phyloP scores from a whole-genome alignment of 352 stramenopile species.

The Thalassiosira gravida region DNA sequence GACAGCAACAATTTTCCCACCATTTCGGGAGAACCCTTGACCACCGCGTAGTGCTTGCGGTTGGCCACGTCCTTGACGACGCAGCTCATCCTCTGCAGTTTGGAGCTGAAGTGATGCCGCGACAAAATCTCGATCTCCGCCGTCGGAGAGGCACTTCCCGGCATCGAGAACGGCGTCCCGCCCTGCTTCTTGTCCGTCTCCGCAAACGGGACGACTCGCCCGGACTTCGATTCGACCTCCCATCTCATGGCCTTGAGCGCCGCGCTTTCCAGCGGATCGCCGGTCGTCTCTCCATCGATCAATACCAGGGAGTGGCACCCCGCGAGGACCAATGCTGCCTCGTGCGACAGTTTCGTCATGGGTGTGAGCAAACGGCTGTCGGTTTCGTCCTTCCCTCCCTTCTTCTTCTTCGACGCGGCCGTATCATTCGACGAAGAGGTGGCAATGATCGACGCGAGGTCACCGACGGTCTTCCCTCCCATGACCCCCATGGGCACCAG shows the following conservation, averaged over 20 bases:
- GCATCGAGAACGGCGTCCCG: constrained; percentile 57
- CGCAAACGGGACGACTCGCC: constrained; percentile 57
- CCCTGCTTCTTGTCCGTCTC: constrained; percentile 66
- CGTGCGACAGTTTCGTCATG: constrained; percentile 82
- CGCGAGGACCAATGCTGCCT: constrained; percentile 86
- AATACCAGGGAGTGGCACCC: constrained; percentile 97
- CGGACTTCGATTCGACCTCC: constrained; percentile 80
- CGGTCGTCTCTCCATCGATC: constrained; percentile 91
- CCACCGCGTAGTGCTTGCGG: constrained; percentile 85
- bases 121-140: constrained; percentile 78
- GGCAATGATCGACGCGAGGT: constrained; percentile 1
- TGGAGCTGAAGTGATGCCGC: constrained; percentile 97
- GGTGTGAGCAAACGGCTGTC: constrained; percentile 68
- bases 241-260: constrained; percentile 96
- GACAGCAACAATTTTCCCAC: constrained; percentile 91
- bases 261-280: constrained; percentile 97
- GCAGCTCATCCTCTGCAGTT: constrained; percentile 97
- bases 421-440: background rate
- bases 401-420: constrained; percentile 11
- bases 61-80: constrained; percentile 86
- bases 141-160: constrained; percentile 19
- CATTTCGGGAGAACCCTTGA: constrained; percentile 98
- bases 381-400: constrained; percentile 38
- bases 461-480: constrained; percentile 5
- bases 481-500: constrained; percentile 95